These are phyloP conservation scores for Zymoseptoria passerinii DNA, from an alignment of 2,329 filamentous ascomycete genomes.

Conservation along the genomic window DNA sequence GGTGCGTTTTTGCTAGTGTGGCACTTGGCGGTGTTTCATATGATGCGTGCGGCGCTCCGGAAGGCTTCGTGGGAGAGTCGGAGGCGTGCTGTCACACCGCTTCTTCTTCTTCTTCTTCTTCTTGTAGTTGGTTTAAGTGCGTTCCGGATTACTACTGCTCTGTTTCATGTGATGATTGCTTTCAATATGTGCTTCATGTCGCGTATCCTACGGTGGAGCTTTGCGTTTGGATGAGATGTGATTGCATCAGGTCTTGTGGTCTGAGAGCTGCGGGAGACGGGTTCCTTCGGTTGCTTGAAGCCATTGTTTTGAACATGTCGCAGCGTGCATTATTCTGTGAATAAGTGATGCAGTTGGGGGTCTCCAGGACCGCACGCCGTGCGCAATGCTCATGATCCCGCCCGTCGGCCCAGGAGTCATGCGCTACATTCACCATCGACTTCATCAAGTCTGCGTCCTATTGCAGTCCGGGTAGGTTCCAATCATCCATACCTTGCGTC, in stretches of 20 bases:
- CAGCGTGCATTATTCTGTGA: not conserved
- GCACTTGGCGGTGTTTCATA: too few species aligned
- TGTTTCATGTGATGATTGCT: too few species aligned
- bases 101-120: too few species aligned
- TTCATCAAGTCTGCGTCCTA: constrained; percentile 1
- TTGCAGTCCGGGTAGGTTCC: constrained; percentile 23
- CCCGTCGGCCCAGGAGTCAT: not conserved
- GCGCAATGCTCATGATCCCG: not conserved
- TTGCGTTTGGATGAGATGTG: not conserved
- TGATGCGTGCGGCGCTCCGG: too few species aligned
- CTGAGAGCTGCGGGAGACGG: too few species aligned
- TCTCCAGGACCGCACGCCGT: not conserved
- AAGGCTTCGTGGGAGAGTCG: not conserved
- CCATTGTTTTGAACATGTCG: too few species aligned
- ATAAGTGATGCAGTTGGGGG: not conserved
- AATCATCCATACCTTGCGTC: constrained; percentile 26
- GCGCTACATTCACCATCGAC: not conserved
- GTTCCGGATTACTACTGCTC: too few species aligned
- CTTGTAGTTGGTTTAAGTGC: too few species aligned
- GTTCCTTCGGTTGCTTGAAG: not conserved
- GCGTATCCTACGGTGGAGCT: too few species aligned
- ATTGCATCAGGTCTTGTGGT: not conserved
- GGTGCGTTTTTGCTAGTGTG: not conserved
- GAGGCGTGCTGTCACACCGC: not conserved
- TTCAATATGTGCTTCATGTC: too few species aligned